phyloP scores from a whole-genome alignment of 257 asterid genomes.

The Fraxinus americana region DNA sequence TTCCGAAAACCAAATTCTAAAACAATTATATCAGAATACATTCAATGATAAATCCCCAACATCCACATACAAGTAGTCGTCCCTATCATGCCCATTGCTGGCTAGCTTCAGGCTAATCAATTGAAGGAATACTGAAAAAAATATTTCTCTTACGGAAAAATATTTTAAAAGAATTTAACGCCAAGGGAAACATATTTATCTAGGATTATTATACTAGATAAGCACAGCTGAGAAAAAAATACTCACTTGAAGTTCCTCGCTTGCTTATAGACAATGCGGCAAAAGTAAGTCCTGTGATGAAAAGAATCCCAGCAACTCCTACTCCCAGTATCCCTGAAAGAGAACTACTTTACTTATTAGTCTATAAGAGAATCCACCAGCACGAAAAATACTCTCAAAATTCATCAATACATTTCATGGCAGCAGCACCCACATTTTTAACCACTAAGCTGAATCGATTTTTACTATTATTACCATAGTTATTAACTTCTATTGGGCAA shows the following conservation, averaged over 20 bases:
- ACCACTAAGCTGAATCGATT: conserved; percentile 6
- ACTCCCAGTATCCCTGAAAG: conserved; percentile 82
- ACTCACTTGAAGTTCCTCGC: conserved; percentile 64
- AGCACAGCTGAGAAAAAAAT: conserved; percentile 14
- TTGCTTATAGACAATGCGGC: conserved; percentile 69
- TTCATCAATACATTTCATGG: not conserved
- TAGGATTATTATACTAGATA: conserved; percentile 6
- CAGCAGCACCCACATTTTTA: conserved; percentile 18
- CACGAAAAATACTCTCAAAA: conserved; percentile 2
- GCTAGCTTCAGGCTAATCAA: not conserved
- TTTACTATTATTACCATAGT: not conserved
- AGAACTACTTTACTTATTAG: conserved; percentile 54
- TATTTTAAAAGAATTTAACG: not conserved
- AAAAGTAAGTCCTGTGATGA: conserved; percentile 74
- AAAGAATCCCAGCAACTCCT: conserved; percentile 73
- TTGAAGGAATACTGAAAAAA: not conserved
- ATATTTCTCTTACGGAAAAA: not conserved
- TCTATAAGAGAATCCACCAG: conserved; percentile 36
- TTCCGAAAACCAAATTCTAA: not conserved
- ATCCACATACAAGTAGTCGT: not conserved
- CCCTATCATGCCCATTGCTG: not conserved
- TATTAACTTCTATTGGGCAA: not conserved
- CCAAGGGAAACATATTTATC: not conserved
- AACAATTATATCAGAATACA: not conserved
- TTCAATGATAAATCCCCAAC: not conserved